A percentile compares a stretch with the other conserved stretches of the same genome.
Evolutionary conservation across 306 rosid genomes (phyloP).

Genomic region (Benincasa hispida): DNA sequence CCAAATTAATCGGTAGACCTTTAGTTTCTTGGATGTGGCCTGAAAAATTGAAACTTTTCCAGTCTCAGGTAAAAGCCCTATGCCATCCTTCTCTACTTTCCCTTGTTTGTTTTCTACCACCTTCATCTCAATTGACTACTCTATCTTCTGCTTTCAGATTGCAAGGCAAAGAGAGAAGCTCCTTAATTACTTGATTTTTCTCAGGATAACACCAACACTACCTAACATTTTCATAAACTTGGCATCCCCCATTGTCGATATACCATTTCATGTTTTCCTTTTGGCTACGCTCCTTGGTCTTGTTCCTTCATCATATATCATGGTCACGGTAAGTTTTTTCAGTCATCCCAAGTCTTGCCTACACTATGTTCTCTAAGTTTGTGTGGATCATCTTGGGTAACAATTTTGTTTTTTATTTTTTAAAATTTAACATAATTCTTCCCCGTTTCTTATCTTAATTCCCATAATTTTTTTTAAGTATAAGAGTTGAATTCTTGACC

Average conservation of each 20-base stretch:
- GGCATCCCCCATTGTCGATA: slow-evolving; percentile 95
- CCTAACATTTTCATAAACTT: slow-evolving; percentile 94
- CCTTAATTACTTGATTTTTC: slow-evolving; percentile 93
- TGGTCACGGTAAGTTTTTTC: slow-evolving; percentile 62
- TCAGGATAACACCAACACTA: slow-evolving; percentile 88
- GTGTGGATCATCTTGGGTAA: too few species aligned
- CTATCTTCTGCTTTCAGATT: slow-evolving; percentile 27
- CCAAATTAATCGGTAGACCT: slow-evolving; percentile 89
- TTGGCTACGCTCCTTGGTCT: slow-evolving; percentile 80
- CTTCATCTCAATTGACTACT: too few species aligned
- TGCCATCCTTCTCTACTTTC: too few species aligned
- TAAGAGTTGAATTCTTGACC: too few species aligned
- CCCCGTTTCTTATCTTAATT: too few species aligned
- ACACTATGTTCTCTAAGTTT: neutral
- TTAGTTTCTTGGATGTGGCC: slow-evolving; percentile 91
- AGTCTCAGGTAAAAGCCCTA: slow-evolving; percentile 52
- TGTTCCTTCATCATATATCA: slow-evolving; percentile 75
- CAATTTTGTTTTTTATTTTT: too few species aligned
- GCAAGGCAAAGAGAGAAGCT: slow-evolving; percentile 84
- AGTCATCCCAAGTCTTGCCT: neutral
- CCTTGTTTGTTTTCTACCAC: too few species aligned
- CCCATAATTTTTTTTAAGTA: too few species aligned
- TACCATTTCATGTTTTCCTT: slow-evolving; percentile 88
- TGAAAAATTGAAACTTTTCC: slow-evolving; percentile 73
- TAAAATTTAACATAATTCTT: too few species aligned